These are phyloP conservation scores for Candida maltosa DNA, from an alignment of 805 yeast species.

Conservation along the genomic window DNA sequence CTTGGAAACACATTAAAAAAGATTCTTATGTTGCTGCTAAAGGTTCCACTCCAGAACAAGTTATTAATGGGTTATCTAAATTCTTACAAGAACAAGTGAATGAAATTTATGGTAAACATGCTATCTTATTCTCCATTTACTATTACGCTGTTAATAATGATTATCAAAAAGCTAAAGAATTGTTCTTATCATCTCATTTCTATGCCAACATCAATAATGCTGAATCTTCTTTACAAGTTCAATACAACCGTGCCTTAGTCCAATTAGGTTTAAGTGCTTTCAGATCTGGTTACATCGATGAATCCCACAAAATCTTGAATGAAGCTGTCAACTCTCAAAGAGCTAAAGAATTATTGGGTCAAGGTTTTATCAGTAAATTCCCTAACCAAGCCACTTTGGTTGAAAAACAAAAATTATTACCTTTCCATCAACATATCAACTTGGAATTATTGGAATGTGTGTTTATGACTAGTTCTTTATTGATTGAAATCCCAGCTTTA, in stretches of 20 bases:
- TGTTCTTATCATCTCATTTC: constrained; percentile 81
- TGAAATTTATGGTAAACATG: constrained; percentile 71
- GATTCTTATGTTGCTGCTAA: constrained; percentile 29
- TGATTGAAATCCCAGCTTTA: constrained; percentile 87
- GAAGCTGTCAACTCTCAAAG: constrained; percentile 86
- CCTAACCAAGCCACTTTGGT: constrained; percentile 52
- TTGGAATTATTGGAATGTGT: constrained; percentile 92
- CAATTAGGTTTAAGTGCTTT: constrained; percentile 96
- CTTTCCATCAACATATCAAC: constrained; percentile 98
- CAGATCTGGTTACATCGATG: constrained; percentile 81
- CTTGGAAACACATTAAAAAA: constrained; percentile 58
- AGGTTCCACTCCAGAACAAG: constrained; percentile 34
- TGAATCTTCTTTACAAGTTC: constrained; percentile 82
- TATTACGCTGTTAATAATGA: constrained; percentile 87
- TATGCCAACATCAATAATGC: constrained; percentile 80
- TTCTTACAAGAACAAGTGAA: constrained; percentile 66
- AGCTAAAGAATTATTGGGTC: constrained; percentile 90
- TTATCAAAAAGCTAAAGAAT: constrained; percentile 81
- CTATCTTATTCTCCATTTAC: constrained; percentile 81
- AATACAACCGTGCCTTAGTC: constrained; percentile 91
- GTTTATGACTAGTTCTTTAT: constrained; percentile 82
- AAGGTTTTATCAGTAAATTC: constrained; percentile 72
- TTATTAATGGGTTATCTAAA: constrained; percentile 64
- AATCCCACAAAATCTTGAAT: constrained; percentile 80
- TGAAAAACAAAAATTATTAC: constrained; percentile 81